Conservation (phyloP, 805 yeast genomes). For the Starmerella apis region DNA sequence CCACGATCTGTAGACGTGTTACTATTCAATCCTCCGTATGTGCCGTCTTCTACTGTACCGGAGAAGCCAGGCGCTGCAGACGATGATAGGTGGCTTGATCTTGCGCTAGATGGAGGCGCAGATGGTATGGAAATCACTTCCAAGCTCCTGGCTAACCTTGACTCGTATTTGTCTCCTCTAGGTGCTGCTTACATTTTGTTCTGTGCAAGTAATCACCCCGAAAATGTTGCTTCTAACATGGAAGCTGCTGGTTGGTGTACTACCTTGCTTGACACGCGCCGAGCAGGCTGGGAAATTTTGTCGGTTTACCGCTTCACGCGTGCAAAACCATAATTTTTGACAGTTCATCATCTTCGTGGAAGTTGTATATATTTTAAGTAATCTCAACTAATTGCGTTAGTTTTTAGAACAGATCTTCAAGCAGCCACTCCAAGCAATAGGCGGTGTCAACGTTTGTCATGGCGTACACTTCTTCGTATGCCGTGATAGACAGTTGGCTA, state of each 20-base stretch:
- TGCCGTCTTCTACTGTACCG: constrained; percentile 75
- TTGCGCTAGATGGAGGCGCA: constrained; percentile 81
- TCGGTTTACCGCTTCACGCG: constrained; percentile 53
- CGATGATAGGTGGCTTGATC: constrained; percentile 64
- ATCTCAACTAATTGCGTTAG: neutral
- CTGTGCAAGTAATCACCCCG: constrained; percentile 84
- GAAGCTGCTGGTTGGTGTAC: constrained; percentile 43
- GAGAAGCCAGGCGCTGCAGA: constrained; percentile 35
- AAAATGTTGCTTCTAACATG: constrained; percentile 44
- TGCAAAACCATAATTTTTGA: neutral
- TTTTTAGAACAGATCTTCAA: constrained; percentile 41
- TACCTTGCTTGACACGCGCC: constrained; percentile 48
- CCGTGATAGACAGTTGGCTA: constrained; percentile 50
- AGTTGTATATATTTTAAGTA: too few species aligned
- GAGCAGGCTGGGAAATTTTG: constrained; percentile 94
- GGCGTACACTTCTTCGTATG: constrained; percentile 56
- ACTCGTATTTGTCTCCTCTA: constrained; percentile 39
- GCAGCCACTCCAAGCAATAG: constrained; percentile 46
- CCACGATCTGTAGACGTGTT: constrained; percentile 51
- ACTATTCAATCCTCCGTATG: constrained; percentile 93
- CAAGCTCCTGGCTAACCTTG: constrained; percentile 46
- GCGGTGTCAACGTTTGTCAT: constrained; percentile 37
- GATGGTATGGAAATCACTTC: constrained; percentile 85
- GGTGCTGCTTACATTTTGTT: constrained; percentile 85
- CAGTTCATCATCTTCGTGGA: neutral